Base-by-base conservation (phyloP, 805 yeast species). In the Yarrowia deformans region DNA sequence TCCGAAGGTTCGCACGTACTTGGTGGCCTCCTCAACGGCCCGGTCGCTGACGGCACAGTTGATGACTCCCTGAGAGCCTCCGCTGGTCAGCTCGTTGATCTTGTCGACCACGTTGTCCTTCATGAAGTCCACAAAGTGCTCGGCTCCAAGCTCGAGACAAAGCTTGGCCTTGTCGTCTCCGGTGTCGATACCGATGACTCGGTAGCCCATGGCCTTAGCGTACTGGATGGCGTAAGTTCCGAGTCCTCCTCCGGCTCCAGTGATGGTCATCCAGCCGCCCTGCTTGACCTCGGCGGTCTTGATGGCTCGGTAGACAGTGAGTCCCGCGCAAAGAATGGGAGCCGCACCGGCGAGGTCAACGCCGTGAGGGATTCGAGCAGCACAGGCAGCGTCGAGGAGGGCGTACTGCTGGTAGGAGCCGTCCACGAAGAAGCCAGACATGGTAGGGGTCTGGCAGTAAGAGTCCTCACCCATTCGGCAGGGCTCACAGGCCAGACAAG, bases 371-470 rank as follows among this genome's bases (percentile, higher is more conserved):
- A 91, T 87, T 74, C 84, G 82, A 50, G 96, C 96, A 49, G 95
- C 96, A 77, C 91, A 95, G 70, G 89, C 85, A 48, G 94, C 94
- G 79, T 90, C 93, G 45, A 94, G 97, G 58, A 93, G 87, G 68
- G 93, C 93, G 79, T 90, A 91, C 81, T 91, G 91, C 81, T 91
- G 97, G 88, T 91, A 90, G 37, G 95, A 87, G 73, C 97, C 97
- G 79, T 91, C 94, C 76, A 88, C 93, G 50, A 93, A 89, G 86
- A 89, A 91, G 75, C 97, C 97, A 18, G 94, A 88, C 77, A 90
- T 84, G 74, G 78, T 89, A 66, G 91, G 92, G 10, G 81, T 75
- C 32, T 86, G 81, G 82, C 96, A 90, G 79, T 87, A 86, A 72
- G 93, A 84, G 80, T 90, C 96, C 75, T 81, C 81, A 35, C 81